Evolutionary conservation across 305 asterid genomes (phyloP), one percentile per base, ranked within the genome.

Genomic region (Rubia peregrina): DNA sequence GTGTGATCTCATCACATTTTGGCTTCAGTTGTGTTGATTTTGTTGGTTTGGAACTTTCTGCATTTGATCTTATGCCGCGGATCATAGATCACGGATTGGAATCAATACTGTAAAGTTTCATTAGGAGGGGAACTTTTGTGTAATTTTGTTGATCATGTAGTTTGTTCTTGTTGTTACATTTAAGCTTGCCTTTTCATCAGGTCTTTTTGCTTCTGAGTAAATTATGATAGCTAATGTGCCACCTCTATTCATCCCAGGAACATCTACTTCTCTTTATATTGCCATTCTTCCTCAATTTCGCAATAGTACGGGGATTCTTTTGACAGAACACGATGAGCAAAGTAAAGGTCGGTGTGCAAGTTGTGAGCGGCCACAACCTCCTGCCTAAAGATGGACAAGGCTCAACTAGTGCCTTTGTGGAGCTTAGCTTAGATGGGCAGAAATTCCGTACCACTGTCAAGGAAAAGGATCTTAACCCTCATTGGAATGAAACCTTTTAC

Each of bases 341-440:
- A 75, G 87, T 87, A 73, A 90, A 90, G 90, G 87, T 92, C 72
- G 98, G 85, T 9, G 96, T 90, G 78, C 96, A 89, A 79, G 96
- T 92, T 71, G 89, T 81, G 76, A 77, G 97, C 26, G 97, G 93
- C 69, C 89, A 87, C 86, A 85, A 90, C 79, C 95, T 92, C 49
- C 69, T 87, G 76, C 80, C 95, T 60, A 90, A 85, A 81, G 97
- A 92, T 65, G 97, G 98, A 68, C 84, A 84, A 68, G 97, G 97
- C 21, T 87, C 93, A 43, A 82, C 91, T 56, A 87, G 74, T 71
- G 77, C 95, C 40, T 90, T 77, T 64, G 97, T 90, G 73, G 98
- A 92, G 81, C 93, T 92, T 62, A 81, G 83, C 21, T 89, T 87
- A 61, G 95, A 90, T 65, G 88, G 80, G 41, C 97, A 89, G 88